Base-by-base conservation (phyloP, 2,329 filamentous ascomycete species). In the Boeremia lycopersici region DNA sequence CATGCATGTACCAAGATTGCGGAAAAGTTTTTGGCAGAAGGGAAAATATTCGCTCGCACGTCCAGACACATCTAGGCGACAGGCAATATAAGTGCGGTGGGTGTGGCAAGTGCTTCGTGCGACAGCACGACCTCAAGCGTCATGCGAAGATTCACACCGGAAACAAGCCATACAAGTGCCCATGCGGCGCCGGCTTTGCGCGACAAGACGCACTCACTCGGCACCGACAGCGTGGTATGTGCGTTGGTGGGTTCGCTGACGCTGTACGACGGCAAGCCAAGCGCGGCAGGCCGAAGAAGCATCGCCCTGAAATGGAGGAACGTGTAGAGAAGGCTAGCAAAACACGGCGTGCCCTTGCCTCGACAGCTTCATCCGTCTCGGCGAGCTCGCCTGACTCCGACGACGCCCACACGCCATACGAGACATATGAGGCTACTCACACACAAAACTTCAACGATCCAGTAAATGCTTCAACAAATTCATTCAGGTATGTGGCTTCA, bases 11-110 rank as follows among this genome's bases (percentile, higher is more conserved):
- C 65, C 80, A 91, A 8, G 87, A 87, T 26, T 99, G 95, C 76
- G 85, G 87, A 64, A 96, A 96, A 76, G 86, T 87, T 48, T 98
- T 99, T 72, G 93, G 93, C n/a, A 86, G 95, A 65, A 96, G 97
- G 75, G 95, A 99, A 76, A 98, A 99, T 77, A 97, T 98, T 80
- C 96, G 96, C 74, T 96, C 93, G 0, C 95, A 99, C 74, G 91
- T 99, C 12, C 95, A 99, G 77, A 99, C 95, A 3, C 95, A 99
- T 76, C 87, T 99, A 61, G 95, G 96, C 68, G 95, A 99, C 74
- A 86, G 95, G 42, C 95, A 97, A 73, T 99, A 91, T 78, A 89
- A 91, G 75, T 99, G 95, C 77, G 92, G 93, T 40, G 88, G 90
- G 50, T 99, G 95, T 79, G 84, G 89, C 47, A 98, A 98, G 78